A percentile compares a stretch with the other conserved stretches of the same genome.
These are phyloP conservation scores for Geopyxis carbonaria DNA, from an alignment of 495 filamentous ascomycete species.

Conservation along the genomic window DNA sequence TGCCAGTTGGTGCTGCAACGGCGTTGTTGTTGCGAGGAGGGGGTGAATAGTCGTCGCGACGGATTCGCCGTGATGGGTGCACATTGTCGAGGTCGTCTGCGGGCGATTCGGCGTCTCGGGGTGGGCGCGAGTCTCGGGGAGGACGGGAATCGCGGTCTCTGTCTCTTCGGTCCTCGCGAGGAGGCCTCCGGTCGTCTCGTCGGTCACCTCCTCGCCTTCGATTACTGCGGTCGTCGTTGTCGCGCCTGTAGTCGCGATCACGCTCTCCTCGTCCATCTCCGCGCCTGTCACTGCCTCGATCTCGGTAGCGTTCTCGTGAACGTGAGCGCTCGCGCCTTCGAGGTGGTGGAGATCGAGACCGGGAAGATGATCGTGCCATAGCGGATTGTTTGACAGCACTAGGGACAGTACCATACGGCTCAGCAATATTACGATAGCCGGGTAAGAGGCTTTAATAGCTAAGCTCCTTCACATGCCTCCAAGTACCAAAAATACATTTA, in stretches of 20 bases:
- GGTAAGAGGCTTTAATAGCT: no score
- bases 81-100: neutral
- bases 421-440: slow-evolving; percentile 5
- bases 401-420: neutral
- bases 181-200: slow-evolving; percentile 1
- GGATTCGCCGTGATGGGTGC: neutral
- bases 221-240: neutral
- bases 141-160: neutral
- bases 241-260: slow-evolving; percentile 8
- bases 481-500: no score
- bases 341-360: slow-evolving; percentile 16
- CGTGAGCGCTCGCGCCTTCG: neutral
- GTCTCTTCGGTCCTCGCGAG: neutral
- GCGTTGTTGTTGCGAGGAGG: neutral
- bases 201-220: neutral
- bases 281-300: neutral
- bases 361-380: slow-evolving; percentile 4
- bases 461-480: no score
- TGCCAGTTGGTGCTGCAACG: neutral
- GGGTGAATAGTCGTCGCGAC: neutral
- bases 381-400: neutral
- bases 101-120: neutral
- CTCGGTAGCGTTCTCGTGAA: slow-evolving; percentile 2
- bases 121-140: neutral
- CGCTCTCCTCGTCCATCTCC: slow-evolving; percentile 1